These are phyloP conservation scores for Hypoxylon intermedium DNA, from an alignment of 495 filamentous ascomycete genomes.

Conservation along the genomic window DNA sequence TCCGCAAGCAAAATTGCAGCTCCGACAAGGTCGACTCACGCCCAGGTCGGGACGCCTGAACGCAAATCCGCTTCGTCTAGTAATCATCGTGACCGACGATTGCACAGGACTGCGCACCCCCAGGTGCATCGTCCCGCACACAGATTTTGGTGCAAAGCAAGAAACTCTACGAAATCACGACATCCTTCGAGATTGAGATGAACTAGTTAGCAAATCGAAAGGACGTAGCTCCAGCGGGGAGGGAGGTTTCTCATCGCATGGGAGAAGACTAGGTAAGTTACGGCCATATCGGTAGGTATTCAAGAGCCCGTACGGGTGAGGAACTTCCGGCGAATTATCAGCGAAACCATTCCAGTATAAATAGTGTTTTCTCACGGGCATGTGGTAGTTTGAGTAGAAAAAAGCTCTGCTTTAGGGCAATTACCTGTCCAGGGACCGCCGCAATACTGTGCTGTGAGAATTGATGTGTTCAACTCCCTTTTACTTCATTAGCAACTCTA, in stretches of 20 bases:
- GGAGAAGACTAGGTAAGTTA: constrained; percentile 53
- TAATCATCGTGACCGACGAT: constrained; percentile 56
- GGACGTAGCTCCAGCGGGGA: constrained; percentile 19
- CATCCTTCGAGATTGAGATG: constrained; percentile 55
- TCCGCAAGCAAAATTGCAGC: constrained; percentile 57
- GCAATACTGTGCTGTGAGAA: constrained; percentile 47
- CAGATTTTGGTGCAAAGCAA: too few relatives aligned
- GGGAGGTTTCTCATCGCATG: constrained; percentile 47
- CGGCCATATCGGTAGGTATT: constrained; percentile 40
- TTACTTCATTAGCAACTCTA: constrained; percentile 4
- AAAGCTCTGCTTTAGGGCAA: constrained; percentile 5
- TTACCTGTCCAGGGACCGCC: constrained; percentile 46
- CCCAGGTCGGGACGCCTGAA: constrained; percentile 52
- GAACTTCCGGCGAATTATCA: constrained; percentile 39
- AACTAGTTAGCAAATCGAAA: constrained; percentile 49
- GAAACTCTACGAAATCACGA: too few relatives aligned
- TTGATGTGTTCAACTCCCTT: constrained; percentile 40
- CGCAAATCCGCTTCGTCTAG: constrained; percentile 52
- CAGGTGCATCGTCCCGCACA: too few relatives aligned
- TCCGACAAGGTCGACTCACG: constrained; percentile 55
- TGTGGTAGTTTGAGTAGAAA: constrained; percentile 2
- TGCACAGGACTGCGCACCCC: too few relatives aligned
- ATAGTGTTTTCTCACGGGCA: too few relatives aligned
- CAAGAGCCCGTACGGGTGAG: constrained; percentile 39
- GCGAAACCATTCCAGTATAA: constrained; percentile 8